Evolutionary conservation across 306 rosid genomes (phyloP), one percentile per base, ranked within the genome.

Genomic region (Abrus pulchellus): DNA sequence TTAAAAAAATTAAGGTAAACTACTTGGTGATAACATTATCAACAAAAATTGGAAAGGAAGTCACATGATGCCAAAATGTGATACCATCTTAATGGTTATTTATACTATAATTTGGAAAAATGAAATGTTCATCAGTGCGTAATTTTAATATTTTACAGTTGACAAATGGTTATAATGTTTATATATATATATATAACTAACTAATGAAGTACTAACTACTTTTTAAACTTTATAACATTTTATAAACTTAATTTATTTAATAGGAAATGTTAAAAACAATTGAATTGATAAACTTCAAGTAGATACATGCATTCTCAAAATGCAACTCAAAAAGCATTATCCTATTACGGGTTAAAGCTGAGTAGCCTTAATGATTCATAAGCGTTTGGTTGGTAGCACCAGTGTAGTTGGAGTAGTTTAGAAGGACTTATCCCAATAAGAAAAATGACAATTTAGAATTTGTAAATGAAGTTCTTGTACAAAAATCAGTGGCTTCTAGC

Each of bases 401-500:
- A 27, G 41, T 72, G 57, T 64, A 52, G 57, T 56, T 72, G 40
- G 53, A 64, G 50, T 36, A 27, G 34, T 41, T 72, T 68, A 65
- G 49, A 71, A 56, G 57, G 74, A 65, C 10, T 61, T 38, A 55
- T 72, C 43, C 20, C 48, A 49, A 29, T 3, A 72, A 63, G 47
- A 36, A 64, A 83, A 74, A 76, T 62, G 82, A 73, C 59, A 76
- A 72, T 2, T 63, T n/a, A 43, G 44, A 76, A 30, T 53, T 72
- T 76, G 40, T 30, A 9, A 41, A 45, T 78, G 72, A 48, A 56
- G 47, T 55, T 74, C 47, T 33, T 74, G 57, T 29, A 50, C 71
- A 49, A 2, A 66, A 57, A 57, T 81, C 14, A 81, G 78, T 81
- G 74, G 62, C 20, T 78, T 72, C 32, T 72, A 78, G 83, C 86